A percentile compares a stretch with the other conserved stretches of the same genome.
phyloP scores from a whole-genome alignment of 176 grass and related monocot genomes.

The Elaeis guineensis region DNA sequence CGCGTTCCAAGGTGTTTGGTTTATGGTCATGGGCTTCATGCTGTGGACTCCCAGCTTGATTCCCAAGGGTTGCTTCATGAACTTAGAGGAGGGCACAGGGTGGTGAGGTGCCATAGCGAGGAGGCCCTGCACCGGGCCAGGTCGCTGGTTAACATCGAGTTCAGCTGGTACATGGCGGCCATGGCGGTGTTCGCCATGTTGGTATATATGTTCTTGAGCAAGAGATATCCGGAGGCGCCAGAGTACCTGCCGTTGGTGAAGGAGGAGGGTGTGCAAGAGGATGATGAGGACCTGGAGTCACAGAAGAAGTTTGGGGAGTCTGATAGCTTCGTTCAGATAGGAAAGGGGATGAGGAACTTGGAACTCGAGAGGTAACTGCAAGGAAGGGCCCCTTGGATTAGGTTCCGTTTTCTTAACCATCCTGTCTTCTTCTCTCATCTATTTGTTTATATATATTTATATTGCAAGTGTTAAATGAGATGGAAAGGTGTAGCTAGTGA shows the following conservation, averaged over 20 bases:
- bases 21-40: conserved; percentile 51
- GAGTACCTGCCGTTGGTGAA: conserved; percentile 30
- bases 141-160: conserved; percentile 60
- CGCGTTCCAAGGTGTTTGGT: conserved; percentile 59
- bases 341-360: conserved; percentile 18
- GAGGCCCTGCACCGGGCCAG: conserved; percentile 48
- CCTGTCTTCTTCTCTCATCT: too few species aligned
- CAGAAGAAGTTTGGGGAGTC: conserved; percentile 17
- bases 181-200: conserved; percentile 35
- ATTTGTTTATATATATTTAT: too few species aligned
- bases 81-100: conserved; percentile 41
- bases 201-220: conserved; percentile 37
- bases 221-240: conserved; percentile 24
- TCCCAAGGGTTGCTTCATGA: conserved; percentile 41
- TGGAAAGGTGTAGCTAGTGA: too few species aligned
- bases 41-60: conserved; percentile 46
- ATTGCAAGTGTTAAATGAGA: too few species aligned
- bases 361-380: conserved; percentile 31
- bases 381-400: too few species aligned
- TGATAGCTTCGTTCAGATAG: not conserved
- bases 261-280: conserved; percentile 11
- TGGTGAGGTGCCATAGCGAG: conserved; percentile 33
- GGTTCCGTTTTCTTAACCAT: too few species aligned
- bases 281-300: conserved; percentile 2
- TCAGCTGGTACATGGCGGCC: conserved; percentile 54